Evolutionary conservation across 106 monocot species (phyloP).

Genomic region (Acorus calamus): DNA sequence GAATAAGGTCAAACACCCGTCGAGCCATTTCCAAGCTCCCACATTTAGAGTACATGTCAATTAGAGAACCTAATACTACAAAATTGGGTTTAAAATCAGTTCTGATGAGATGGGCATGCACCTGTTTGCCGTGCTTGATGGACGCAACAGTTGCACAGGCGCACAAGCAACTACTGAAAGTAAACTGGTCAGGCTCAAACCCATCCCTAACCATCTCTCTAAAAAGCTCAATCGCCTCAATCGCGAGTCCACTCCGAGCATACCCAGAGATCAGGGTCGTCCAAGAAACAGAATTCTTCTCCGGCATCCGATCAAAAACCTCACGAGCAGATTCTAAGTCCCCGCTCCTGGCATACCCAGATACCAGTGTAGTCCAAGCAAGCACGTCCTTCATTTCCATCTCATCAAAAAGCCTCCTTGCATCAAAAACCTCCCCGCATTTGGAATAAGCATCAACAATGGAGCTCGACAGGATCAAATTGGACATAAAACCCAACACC

Average conservation of each 20-base stretch:
- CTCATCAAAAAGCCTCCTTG: slow-evolving; percentile 53
- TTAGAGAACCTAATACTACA: slow-evolving; percentile 47
- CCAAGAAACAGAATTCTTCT: slow-evolving; percentile 61
- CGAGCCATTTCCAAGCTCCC: slow-evolving; percentile 34
- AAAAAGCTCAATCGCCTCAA: slow-evolving; percentile 55
- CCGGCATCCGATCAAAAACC: slow-evolving; percentile 65
- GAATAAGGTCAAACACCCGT: slow-evolving; percentile 24
- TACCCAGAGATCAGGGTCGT: slow-evolving; percentile 60
- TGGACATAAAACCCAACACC: slow-evolving; percentile 35
- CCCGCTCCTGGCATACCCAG: slow-evolving; percentile 46
- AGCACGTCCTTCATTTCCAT: slow-evolving; percentile 40
- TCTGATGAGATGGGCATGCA: slow-evolving; percentile 48
- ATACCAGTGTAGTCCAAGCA: slow-evolving; percentile 56
- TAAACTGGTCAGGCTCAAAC: slow-evolving; percentile 52
- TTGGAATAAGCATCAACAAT: slow-evolving; percentile 60
- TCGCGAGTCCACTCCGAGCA: slow-evolving; percentile 22
- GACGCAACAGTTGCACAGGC: slow-evolving; percentile 50
- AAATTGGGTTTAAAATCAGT: slow-evolving; percentile 44
- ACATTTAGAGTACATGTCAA: slow-evolving; percentile 91
- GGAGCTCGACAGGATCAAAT: slow-evolving; percentile 42
- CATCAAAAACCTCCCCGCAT: slow-evolving; percentile 29
- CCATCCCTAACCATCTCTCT: slow-evolving; percentile 33
- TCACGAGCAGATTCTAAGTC: slow-evolving; percentile 32
- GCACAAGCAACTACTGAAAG: slow-evolving; percentile 48
- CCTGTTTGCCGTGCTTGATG: slow-evolving; percentile 57